Conservation (phyloP, 75 land plant species). For the Selaginella tamariscina region DNA sequence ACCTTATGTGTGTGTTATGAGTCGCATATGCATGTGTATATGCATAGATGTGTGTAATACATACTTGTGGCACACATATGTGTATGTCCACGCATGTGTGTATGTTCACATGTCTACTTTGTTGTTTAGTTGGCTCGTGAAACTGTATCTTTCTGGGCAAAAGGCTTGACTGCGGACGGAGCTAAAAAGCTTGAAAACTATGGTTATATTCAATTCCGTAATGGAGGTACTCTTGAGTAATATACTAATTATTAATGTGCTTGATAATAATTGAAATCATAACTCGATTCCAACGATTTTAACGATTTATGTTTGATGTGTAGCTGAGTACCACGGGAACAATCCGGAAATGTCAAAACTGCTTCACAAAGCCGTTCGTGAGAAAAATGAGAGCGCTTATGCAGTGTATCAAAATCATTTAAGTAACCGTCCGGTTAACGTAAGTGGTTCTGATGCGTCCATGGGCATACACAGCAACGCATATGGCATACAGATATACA, state of each 20-base stretch:
- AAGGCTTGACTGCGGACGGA: conserved; percentile 89
- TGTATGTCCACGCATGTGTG: no score
- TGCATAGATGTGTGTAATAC: no score
- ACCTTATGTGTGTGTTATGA: no score
- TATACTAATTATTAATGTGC: not conserved
- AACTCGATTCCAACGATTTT: no score
- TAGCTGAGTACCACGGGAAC: conserved; percentile 97
- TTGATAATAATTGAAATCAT: no score
- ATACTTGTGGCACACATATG: no score
- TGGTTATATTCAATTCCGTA: conserved; percentile 89
- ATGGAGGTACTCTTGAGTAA: conserved; percentile 51
- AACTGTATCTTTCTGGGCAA: conserved; percentile 89
- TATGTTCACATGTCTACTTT: no score
- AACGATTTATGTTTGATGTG: no score
- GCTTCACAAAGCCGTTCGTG: conserved; percentile 92
- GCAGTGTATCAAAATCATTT: conserved; percentile 90
- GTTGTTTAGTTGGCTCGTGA: conserved; percentile 86
- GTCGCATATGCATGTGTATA: no score
- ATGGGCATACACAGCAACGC: no score
- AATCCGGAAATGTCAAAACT: conserved; percentile 98
- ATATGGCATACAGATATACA: no score
- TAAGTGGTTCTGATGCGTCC: no score
- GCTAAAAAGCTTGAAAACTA: conserved; percentile 93
- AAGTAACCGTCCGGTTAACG: conserved; percentile 84
- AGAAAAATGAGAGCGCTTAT: conserved; percentile 83